Evolutionary conservation across 192 early-diverging fungal genomes (phyloP), one percentile per base, ranked within the genome.

Genomic region (Dispira simplex): DNA sequence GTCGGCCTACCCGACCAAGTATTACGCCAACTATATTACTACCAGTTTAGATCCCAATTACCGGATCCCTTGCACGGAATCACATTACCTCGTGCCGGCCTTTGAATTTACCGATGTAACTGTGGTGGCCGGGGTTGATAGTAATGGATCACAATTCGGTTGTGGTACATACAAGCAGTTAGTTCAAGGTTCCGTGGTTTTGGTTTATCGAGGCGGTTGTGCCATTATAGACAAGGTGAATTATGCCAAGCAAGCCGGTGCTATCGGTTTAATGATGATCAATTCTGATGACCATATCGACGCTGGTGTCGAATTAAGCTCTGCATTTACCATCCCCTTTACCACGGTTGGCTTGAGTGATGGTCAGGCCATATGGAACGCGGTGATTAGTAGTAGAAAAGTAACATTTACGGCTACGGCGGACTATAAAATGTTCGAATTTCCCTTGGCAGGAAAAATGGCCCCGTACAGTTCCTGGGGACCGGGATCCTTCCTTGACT

Each of bases 1-100:
- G 16, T 76, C 82, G 11, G n/a, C n/a, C 8, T 26, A 58, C 10
- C 56, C 27, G 0, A 14, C 56, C 28, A 39, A 25, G 27, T 58
- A 32, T 27, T 28, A 58, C 18, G 21, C 27, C 8, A 26, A 26
- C 16, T 18, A n/a, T 8, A 11, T 58, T 16, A 27, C 39, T 8
- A 25, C 21, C 51, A 20, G n/a, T 53, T 53, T 53, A 2, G 21
- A 20, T n/a, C 20, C 21, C 13, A 26, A 26, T 2, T 11, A 53
- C 51, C n/a, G 10, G 20, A 53, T 51, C 1, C 21, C 18, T 16
- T 23, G 48, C 18, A 4, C 48, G 48, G 18, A 16, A 23, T 51
- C 48, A 1, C 48, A 20, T 16, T 51, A 51, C 9, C 9, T 23
- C 48, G 18, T 20, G 4, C 48, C 16, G 48, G 9, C 21, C 48